Percentiles rank a stretch among this genome's conserved stretches.
phyloP scores from a whole-genome alignment of 768 basidiomycete genomes.

The Macrolepiota fuliginosa region DNA sequence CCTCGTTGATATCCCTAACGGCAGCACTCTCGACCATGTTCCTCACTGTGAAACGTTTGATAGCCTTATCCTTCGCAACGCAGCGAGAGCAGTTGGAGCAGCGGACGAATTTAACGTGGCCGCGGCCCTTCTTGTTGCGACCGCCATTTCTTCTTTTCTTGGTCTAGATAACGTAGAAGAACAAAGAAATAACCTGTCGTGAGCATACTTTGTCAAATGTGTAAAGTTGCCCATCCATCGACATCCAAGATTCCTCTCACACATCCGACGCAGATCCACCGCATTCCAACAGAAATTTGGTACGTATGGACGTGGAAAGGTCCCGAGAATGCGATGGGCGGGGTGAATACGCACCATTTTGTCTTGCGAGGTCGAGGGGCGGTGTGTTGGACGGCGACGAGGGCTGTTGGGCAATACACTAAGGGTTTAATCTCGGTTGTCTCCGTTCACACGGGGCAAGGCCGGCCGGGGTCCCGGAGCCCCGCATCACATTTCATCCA shows the following conservation, averaged over 20 bases:
- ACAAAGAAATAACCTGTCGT: not conserved
- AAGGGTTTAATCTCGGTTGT: constrained; percentile 23
- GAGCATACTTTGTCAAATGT: not conserved
- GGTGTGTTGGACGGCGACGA: constrained; percentile 34
- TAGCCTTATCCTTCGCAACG: constrained; percentile 98
- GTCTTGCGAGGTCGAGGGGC: constrained; percentile 33
- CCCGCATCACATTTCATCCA: not conserved
- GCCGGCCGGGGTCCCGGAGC: constrained; percentile 10
- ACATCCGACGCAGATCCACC: constrained; percentile 35
- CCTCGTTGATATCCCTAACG: constrained; percentile 95
- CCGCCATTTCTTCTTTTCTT: constrained; percentile 99
- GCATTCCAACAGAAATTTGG: constrained; percentile 18
- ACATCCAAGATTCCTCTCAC: constrained; percentile 31
- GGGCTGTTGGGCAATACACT: constrained; percentile 24
- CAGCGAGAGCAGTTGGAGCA: constrained; percentile 99
- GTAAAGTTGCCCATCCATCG: constrained; percentile 13
- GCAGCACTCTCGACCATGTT: constrained; percentile 99
- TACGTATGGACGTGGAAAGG: not conserved
- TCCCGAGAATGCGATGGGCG: constrained; percentile 11
- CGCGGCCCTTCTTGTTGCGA: constrained; percentile 99
- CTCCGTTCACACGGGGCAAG: constrained; percentile 25
- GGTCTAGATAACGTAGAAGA: constrained; percentile 59
- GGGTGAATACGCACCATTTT: constrained; percentile 38
- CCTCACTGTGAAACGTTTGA: constrained; percentile 98
- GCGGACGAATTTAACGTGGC: constrained; percentile 91